A percentile compares a stretch with the other conserved stretches of the same genome.
These are phyloP conservation scores for Monosporascus sp. DNA, from an alignment of 2,329 filamentous ascomycete genomes.

Conservation along the genomic window DNA sequence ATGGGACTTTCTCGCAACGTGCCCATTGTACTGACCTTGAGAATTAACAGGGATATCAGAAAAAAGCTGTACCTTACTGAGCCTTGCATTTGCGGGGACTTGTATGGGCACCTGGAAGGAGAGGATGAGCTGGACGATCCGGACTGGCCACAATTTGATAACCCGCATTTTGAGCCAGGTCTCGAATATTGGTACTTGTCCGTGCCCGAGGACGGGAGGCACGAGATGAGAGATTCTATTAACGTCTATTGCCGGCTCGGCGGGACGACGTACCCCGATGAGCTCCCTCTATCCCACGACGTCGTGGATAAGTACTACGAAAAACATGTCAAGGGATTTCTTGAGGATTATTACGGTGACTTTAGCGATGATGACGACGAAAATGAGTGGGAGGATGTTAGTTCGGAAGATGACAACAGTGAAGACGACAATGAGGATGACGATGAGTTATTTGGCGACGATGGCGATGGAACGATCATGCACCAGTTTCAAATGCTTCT, in stretches of 20 bases:
- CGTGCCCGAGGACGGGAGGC: constrained; percentile 5
- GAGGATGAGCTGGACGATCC: not conserved
- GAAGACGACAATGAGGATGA: not conserved
- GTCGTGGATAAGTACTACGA: constrained; percentile 9
- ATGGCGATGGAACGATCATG: not conserved
- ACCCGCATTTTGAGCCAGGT: not conserved
- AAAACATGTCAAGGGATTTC: constrained; percentile 8
- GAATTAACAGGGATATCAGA: constrained; percentile 12
- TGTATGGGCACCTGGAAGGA: constrained; percentile 15
- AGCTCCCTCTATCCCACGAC: constrained; percentile 7
- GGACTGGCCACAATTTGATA: not conserved
- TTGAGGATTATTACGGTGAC: not conserved
- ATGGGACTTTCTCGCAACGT: no score
- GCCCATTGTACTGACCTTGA: not conserved
- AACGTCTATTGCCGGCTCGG: constrained; percentile 14
- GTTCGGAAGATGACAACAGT: not conserved
- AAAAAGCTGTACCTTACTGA: constrained; percentile 14
- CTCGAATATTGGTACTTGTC: constrained; percentile 16
- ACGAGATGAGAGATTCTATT: constrained; percentile 8
- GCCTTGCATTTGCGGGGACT: constrained; percentile 19
- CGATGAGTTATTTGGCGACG: not conserved
- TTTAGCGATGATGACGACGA: not conserved
- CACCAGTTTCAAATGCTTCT: not conserved
- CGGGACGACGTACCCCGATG: constrained; percentile 10
- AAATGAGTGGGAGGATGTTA: not conserved